Conservation (phyloP, 1,284 basidiomycete species). For the Microbotryomycetes sp. region DNA sequence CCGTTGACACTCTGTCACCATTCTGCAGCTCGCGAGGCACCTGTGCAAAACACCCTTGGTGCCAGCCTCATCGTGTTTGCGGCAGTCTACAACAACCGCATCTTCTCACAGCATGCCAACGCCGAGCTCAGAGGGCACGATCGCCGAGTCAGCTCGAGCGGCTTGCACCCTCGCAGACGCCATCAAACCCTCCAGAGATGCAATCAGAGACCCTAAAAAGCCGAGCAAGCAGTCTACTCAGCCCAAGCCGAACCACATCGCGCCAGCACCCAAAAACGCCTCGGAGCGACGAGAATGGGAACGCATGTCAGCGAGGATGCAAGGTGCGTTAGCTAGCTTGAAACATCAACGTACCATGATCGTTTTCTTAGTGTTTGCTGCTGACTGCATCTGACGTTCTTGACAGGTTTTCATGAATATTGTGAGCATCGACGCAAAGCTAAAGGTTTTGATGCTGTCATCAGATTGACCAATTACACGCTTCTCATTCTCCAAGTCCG, state of each 20-base stretch:
- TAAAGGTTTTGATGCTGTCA: neutral
- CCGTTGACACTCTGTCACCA: too few species aligned
- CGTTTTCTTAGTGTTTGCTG: too few species aligned
- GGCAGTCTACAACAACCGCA: too few species aligned
- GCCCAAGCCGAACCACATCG: conserved; percentile 12
- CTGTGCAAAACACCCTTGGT: too few species aligned
- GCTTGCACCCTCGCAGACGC: conserved; percentile 13
- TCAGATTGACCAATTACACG: neutral
- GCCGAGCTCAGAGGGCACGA: too few species aligned
- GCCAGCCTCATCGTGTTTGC: too few species aligned
- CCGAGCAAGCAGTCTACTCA: neutral
- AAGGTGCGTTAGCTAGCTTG: neutral
- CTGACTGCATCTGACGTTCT: too few species aligned
- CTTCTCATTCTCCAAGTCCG: neutral
- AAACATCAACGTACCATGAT: too few species aligned
- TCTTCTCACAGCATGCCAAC: too few species aligned
- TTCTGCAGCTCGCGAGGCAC: too few species aligned
- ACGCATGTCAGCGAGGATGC: neutral
- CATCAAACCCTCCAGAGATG: conserved; percentile 13
- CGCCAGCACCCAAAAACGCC: conserved; percentile 22
- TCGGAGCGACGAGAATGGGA: conserved; percentile 26
- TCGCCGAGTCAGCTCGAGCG: neutral
- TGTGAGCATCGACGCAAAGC: neutral
- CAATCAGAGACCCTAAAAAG: neutral
- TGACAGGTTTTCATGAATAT: conserved; percentile 19